Evolutionary conservation across 2,329 filamentous ascomycete genomes (phyloP), one percentile per base, ranked within the genome.

Genomic region (Dactylellina haptotyla): DNA sequence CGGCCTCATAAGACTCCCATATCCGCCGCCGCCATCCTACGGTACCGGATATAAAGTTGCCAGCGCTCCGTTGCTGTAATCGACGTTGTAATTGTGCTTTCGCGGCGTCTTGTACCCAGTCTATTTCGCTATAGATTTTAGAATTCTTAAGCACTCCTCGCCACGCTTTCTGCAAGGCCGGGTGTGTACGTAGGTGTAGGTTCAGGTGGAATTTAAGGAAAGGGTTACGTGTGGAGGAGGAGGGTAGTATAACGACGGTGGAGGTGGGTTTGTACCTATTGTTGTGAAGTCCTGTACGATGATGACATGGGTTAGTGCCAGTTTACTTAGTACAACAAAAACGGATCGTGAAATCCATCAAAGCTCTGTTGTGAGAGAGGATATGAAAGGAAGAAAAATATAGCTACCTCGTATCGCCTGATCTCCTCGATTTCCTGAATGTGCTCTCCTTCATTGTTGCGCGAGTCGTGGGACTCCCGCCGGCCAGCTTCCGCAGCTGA

Each of bases 21-120:
- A 97, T 82, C 78, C 89, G 91, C 75, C 91, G 87, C 80, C 91
- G 86, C 93, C 93, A 98, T 71, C 90, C 90, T 61, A 83, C 83
- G 75, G 88, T 85, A 30, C 89, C 85, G 75, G 92, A 88, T 81
- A 91, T 90, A 74, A 91, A 88, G 41, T 89, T 88, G 1, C 87
- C 88, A 4, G 89, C 88, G 78, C 89, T 88, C 80, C 88, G 89
- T 78, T 91, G 87, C 77, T 90, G 86, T 51, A 90, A 86, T 78
- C 91, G 91, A 75, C 94, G 88, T 63, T 93, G 88, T 50, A 91
- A 84, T 80, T 96, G 92, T 81, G 97, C 95, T 76, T 93, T 90
- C 32, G 93, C 90, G 9, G 94, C 93, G 86, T 99, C 95, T 81
- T 99, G 94, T 0, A 99, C 94, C 95, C 95, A 99, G 82, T 99